Conservation (phyloP, 495 filamentous ascomycete species). For the Aeminium ludgeri region DNA sequence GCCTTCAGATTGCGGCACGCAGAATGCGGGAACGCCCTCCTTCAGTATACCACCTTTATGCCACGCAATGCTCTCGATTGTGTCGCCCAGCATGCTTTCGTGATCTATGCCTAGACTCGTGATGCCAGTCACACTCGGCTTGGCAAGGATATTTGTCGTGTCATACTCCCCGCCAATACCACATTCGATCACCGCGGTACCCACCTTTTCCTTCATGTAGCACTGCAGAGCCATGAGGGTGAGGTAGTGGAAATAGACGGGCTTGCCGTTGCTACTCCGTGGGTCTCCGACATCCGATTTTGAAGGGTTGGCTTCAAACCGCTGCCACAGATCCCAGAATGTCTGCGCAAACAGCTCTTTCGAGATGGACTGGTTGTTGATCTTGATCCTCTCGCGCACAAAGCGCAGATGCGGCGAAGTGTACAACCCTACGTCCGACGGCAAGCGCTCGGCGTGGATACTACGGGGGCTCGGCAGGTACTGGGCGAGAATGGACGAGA, state of each 20-base stretch:
- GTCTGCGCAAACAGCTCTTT: conserved; percentile 62
- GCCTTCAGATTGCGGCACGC: conserved; percentile 46
- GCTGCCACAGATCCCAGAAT: conserved; percentile 84
- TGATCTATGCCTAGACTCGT: conserved; percentile 87
- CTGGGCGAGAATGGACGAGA: conserved; percentile 43
- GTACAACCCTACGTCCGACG: conserved; percentile 49
- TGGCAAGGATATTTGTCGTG: conserved; percentile 72
- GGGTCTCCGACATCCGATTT: conserved; percentile 29
- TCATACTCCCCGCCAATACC: conserved; percentile 91
- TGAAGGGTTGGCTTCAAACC: conserved; percentile 36
- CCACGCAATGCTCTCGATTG: conserved; percentile 88
- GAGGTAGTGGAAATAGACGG: conserved; percentile 79
- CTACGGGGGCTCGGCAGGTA: conserved; percentile 28
- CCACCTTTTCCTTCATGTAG: conserved; percentile 63
- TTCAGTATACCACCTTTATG: conserved; percentile 95
- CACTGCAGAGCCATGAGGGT: conserved; percentile 82
- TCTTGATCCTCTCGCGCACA: conserved; percentile 75
- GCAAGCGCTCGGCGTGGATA: conserved; percentile 19
- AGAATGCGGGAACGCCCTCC: conserved; percentile 47
- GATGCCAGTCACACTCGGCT: conserved; percentile 58
- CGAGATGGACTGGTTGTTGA: conserved; percentile 58
- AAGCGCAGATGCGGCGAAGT: conserved; percentile 79
- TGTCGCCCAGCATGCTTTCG: conserved; percentile 56
- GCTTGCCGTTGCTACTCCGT: conserved; percentile 33
- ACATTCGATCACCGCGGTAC: conserved; percentile 76